Evolutionary conservation across 1,284 basidiomycete species (phyloP).

Genomic region (Trametes sp.): DNA sequence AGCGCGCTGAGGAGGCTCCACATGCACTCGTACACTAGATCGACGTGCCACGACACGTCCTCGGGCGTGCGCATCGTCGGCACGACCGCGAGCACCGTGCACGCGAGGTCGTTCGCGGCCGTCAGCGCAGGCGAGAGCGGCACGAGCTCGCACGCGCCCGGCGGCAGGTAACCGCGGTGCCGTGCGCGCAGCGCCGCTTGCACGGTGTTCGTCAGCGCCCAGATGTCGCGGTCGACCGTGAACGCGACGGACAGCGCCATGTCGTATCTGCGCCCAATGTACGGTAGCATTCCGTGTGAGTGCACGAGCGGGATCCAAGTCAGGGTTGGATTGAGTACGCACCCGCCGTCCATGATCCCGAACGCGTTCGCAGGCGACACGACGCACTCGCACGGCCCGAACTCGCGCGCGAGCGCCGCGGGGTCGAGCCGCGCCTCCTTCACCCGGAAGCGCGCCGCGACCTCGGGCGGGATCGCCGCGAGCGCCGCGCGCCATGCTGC

Average conservation of each 20-base stretch:
- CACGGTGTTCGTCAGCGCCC: slow-evolving; percentile 34
- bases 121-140: slow-evolving; percentile 27
- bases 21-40: slow-evolving; percentile 41
- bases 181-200: slow-evolving; percentile 31
- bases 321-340: neutral
- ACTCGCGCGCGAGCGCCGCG: slow-evolving; percentile 18
- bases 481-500: slow-evolving; percentile 20
- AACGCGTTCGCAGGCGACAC: slow-evolving; percentile 34
- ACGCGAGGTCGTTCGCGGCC: slow-evolving; percentile 29
- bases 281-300: neutral
- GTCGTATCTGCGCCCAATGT: slow-evolving; percentile 27
- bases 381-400: slow-evolving; percentile 29
- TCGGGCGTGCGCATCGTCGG: slow-evolving; percentile 38
- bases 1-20: slow-evolving; percentile 38
- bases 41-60: slow-evolving; percentile 35
- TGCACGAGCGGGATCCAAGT: neutral
- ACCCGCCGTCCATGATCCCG: slow-evolving; percentile 34
- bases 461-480: slow-evolving; percentile 7
- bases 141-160: slow-evolving; percentile 36
- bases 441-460: slow-evolving; percentile 20
- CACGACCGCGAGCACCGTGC: slow-evolving; percentile 32
- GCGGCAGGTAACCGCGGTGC: slow-evolving; percentile 35
- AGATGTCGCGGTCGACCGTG: slow-evolving; percentile 27
- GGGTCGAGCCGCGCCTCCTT: slow-evolving; percentile 23
- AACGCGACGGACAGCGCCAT: slow-evolving; percentile 33